Evolutionary conservation across 345 rosid species (phyloP).

Genomic region (Citrus sinensis): DVS_A1.0 CM039166.1:1865501-1866000

Average conservation of each 20-base stretch:
- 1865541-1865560: conserved; percentile 48
- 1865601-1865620: conserved; percentile 54
- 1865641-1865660: conserved; percentile 59
- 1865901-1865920: conserved; percentile 32
- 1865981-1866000: conserved; percentile 46
- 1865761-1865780: conserved; percentile 39
- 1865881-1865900: conserved; percentile 32
- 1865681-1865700: conserved; percentile 48
- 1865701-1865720: conserved; percentile 53
- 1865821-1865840: conserved; percentile 44
- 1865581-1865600: conserved; percentile 26
- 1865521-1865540: conserved; percentile 50
- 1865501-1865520: conserved; percentile 45
- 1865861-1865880: conserved; percentile 53
- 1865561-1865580: conserved; percentile 27
- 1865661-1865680: conserved; percentile 56
- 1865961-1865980: conserved; percentile 34
- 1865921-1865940: conserved; percentile 46
- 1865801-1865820: conserved; percentile 51
- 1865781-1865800: conserved; percentile 57
- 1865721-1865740: conserved; percentile 26
- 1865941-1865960: conserved; percentile 56
- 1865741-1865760: conserved; percentile 25
- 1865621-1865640: conserved; percentile 60
- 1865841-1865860: conserved; percentile 36